Percentiles rank a stretch among this genome's conserved stretches.
Conservation (phyloP, 2,329 filamentous ascomycete species). For the Thielaviopsis ethacetica region DNA sequence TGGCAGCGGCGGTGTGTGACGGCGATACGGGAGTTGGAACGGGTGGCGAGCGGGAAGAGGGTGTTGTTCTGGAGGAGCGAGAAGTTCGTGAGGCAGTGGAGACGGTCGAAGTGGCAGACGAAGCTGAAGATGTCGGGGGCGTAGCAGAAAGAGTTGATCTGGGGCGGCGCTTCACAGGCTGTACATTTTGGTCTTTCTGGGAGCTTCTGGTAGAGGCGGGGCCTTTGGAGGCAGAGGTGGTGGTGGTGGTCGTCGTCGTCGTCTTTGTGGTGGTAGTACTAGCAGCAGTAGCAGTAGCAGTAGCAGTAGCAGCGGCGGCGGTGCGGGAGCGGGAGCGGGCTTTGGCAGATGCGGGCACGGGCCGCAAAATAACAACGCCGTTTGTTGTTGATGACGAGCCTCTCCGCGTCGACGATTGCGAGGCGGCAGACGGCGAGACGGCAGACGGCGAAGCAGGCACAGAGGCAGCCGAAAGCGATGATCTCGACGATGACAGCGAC, state of each 20-base stretch:
- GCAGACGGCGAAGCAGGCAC: background rate
- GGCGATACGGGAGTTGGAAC: slow-evolving; percentile 37
- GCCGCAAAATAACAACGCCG: slow-evolving; percentile 7
- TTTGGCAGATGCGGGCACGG: slow-evolving; percentile 1
- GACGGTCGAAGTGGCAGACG: background rate
- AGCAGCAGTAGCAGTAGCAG: background rate
- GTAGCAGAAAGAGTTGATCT: slow-evolving; percentile 3
- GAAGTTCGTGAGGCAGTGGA: slow-evolving; percentile 5
- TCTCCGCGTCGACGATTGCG: background rate
- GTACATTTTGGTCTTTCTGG: slow-evolving; percentile 5
- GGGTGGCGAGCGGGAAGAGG: slow-evolving; percentile 52
- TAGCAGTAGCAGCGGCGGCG: background rate
- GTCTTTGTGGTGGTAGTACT: no score
- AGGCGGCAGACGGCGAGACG: background rate
- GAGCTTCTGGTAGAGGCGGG: background rate
- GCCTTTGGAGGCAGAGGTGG: background rate
- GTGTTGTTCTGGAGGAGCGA: slow-evolving; percentile 29
- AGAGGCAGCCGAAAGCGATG: background rate
- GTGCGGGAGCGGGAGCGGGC: background rate
- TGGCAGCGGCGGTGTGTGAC: background rate
- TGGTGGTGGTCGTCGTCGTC: background rate
- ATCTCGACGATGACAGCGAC: background rate
- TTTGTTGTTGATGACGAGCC: background rate
- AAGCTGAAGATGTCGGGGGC: background rate
- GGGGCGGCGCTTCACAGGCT: slow-evolving; percentile 4